Conservation (phyloP, 768 basidiomycete species). For the Trametes cingulata region DNA sequence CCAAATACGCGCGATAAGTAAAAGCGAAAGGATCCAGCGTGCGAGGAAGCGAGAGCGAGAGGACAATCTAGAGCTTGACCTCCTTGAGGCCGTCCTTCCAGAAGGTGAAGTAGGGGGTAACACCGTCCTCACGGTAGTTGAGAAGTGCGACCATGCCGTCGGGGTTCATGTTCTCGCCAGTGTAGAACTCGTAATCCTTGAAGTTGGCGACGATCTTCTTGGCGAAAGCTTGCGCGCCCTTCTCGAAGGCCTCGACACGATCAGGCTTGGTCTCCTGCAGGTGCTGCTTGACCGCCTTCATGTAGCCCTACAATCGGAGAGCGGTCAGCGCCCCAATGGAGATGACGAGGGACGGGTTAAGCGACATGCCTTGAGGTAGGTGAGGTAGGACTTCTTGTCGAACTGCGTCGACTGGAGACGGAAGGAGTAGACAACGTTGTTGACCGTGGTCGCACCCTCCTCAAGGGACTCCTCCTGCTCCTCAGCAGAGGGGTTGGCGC, state of each 20-base stretch:
- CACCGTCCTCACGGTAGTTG: constrained; percentile 89
- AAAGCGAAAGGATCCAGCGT: constrained; percentile 9
- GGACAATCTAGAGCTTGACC: constrained; percentile 55
- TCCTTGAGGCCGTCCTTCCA: constrained; percentile 95
- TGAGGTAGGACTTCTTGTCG: constrained; percentile 87
- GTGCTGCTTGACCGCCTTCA: constrained; percentile 84
- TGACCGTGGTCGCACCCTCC: constrained; percentile 73
- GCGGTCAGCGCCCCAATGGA: background rate
- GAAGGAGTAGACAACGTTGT: constrained; percentile 92
- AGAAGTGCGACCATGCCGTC: constrained; percentile 94
- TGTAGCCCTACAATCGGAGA: constrained; percentile 66
- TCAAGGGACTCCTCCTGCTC: constrained; percentile 81
- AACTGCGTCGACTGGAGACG: constrained; percentile 79
- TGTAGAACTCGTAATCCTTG: constrained; percentile 92
- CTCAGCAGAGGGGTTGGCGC: constrained; percentile 92
- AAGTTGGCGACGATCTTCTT: constrained; percentile 91
- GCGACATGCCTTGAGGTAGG: constrained; percentile 75
- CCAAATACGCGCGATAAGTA: constrained; percentile 11
- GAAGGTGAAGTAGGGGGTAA: constrained; percentile 89
- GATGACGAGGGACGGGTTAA: no score
- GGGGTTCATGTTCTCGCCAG: constrained; percentile 73
- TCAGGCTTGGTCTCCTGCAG: constrained; percentile 57
- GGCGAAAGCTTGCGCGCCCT: constrained; percentile 69
- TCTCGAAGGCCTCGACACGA: constrained; percentile 76
- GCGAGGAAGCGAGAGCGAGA: background rate